Percentiles rank a stretch among this genome's conserved stretches.
These are phyloP conservation scores for Suhomyces sp. DNA, from an alignment of 805 yeast genomes.

Conservation along the genomic window DNA sequence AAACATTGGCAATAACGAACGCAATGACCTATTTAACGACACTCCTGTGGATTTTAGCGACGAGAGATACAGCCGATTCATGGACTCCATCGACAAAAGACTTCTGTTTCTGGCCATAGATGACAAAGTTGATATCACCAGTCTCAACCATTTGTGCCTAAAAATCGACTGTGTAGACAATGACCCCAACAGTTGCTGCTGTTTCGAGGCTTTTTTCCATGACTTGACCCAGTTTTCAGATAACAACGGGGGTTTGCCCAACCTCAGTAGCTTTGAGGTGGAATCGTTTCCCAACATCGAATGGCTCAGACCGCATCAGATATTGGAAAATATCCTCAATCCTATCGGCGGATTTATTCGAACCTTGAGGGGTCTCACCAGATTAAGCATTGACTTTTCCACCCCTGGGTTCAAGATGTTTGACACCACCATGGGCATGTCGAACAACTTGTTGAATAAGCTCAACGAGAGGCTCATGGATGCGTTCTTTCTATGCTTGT, in stretches of 20 bases:
- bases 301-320: slow-evolving; percentile 36
- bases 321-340: slow-evolving; percentile 25
- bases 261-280: slow-evolving; percentile 25
- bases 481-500: slow-evolving; percentile 31
- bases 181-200: slow-evolving; percentile 20
- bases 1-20: slow-evolving; percentile 10
- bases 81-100: slow-evolving; percentile 17
- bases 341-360: slow-evolving; percentile 32
- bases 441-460: slow-evolving; percentile 27
- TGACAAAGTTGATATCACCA: slow-evolving; percentile 23
- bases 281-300: slow-evolving; percentile 32
- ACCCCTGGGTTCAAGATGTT: slow-evolving; percentile 39
- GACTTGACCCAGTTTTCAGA: slow-evolving; percentile 22
- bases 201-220: slow-evolving; percentile 27
- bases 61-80: slow-evolving; percentile 7
- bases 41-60: slow-evolving; percentile 11
- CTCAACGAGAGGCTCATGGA: slow-evolving; percentile 34
- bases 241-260: slow-evolving; percentile 28
- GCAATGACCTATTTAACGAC: slow-evolving; percentile 5
- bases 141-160: slow-evolving; percentile 21
- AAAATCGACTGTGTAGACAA: slow-evolving; percentile 31
- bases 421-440: slow-evolving; percentile 28
- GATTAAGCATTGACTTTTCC: slow-evolving; percentile 30
- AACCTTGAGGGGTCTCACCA: slow-evolving; percentile 19
- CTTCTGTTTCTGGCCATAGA: slow-evolving; percentile 19